Evolutionary conservation across 2,329 filamentous ascomycete species (phyloP), one percentile per base, ranked within the genome.

Genomic region (Colletotrichum lini): DNA sequence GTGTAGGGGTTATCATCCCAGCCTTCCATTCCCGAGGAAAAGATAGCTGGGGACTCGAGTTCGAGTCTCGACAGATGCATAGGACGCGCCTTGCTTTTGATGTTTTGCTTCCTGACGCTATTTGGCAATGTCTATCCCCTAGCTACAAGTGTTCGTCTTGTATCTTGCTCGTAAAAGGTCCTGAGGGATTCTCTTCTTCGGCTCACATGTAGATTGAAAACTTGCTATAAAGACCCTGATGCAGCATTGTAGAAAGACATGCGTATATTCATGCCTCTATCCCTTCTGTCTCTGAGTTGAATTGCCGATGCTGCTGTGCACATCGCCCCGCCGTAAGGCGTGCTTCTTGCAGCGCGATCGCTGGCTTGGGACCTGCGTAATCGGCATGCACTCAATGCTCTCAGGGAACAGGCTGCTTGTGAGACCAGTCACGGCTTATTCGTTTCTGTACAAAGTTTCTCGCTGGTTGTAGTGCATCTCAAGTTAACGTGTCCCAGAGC

Each of bases 301-400:
- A 45, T 47, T 52, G 35, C 12, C 4, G 8, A 30, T 57, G 21
- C 4, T 26, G 21, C 21, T 30, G 56, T 61, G 67, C 63, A 63
- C 56, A 70, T 65, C 10, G 70, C 73, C 72, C 73, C 69, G 67
- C 73, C 63, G 30, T 70, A 74, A 72, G 73, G 58, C 73, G 73
- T 74, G 72, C 65, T 73, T 44, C 49, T 52, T 45, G 53, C 50
- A 50, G 26, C 12, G 12, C 44, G 2, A 30, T 56, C 9, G 30
- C 16, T 70, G 42, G 30, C 30, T 38, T 40, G 23, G 16, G 12
- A 18, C 38, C 58, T 40, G 40, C 60, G 49, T 23, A 45, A 50
- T 60, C 49, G 65, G 60, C 42, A 35, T n/a, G 10, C 9, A 50
- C 16, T 18, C 9, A 50, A 16, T 15, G 9, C 12, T 52, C 21